A percentile compares a stretch with the other conserved stretches of the same genome.
phyloP scores from a whole-genome alignment of 306 rosid species.

The Vigna nakashimae region DNA sequence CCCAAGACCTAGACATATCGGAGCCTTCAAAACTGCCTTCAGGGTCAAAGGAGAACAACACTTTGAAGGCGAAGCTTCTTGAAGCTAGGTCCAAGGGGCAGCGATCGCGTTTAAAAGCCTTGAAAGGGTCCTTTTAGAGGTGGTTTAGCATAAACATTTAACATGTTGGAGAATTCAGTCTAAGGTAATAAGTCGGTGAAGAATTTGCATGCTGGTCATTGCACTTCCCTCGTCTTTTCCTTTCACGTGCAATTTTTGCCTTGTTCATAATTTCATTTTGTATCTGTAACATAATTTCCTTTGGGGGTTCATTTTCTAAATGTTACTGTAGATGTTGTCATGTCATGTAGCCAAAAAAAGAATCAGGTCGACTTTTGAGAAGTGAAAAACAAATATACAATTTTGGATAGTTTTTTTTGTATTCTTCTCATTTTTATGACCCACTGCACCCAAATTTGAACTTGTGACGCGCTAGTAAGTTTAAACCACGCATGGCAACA shows the following conservation, averaged over 20 bases:
- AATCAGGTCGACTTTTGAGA: conserved; percentile 27
- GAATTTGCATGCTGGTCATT: conserved; percentile 37
- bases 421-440: neutral
- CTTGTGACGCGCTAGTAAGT: too few relatives aligned
- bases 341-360: conserved; percentile 40
- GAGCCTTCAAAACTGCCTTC: conserved; percentile 64
- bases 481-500: neutral
- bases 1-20: conserved; percentile 57
- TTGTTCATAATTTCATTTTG: conserved; percentile 40
- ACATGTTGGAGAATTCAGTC: conserved; percentile 11
- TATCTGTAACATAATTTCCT: conserved; percentile 48
- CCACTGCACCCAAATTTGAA: neutral
- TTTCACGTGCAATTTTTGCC: conserved; percentile 36
- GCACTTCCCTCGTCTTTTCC: neutral
- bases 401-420: conserved; percentile 18
- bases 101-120: conserved; percentile 70
- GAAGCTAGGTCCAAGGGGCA: conserved; percentile 95
- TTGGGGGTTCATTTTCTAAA: conserved; percentile 52
- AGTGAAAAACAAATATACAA: conserved; percentile 40
- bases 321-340: conserved; percentile 47
- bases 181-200: conserved; percentile 15
- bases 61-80: conserved; percentile 89
- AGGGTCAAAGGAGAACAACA: conserved; percentile 73
- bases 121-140: conserved; percentile 61
- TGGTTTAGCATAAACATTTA: neutral